Percentiles rank a stretch among this genome's conserved stretches.
These are phyloP conservation scores for Theileria equi DNA, from an alignment of 169 alveolate genomes.

Conservation along the genomic window DNA sequence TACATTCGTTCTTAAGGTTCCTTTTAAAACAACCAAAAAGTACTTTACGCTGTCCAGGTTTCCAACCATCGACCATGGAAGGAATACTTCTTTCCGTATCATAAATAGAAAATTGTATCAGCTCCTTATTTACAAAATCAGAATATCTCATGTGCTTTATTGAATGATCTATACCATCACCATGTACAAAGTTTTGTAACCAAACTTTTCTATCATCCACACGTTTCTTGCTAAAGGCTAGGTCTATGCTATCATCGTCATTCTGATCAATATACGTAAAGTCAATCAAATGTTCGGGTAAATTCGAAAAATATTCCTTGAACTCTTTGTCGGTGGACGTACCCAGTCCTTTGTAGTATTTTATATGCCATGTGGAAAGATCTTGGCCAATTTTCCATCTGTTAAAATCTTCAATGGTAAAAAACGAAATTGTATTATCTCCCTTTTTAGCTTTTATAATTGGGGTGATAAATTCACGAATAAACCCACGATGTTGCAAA, in stretches of 20 bases:
- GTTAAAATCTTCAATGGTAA: constrained; percentile 97
- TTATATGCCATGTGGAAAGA: constrained; percentile 91
- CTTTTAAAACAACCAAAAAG: constrained; percentile 95
- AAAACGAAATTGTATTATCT: constrained; percentile 89
- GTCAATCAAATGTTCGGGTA: constrained; percentile 88
- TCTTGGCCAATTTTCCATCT: constrained; percentile 88
- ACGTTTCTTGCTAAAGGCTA: constrained; percentile 96
- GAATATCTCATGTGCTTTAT: constrained; percentile 78
- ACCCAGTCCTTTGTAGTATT: constrained; percentile 99
- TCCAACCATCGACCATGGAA: constrained; percentile 95
- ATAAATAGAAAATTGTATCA: constrained; percentile 95
- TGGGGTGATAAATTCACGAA: constrained; percentile 98
- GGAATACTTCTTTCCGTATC: constrained; percentile 98
- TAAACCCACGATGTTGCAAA: constrained; percentile 91
- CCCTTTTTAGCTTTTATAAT: constrained; percentile 89
- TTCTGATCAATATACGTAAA: constrained; percentile 83
- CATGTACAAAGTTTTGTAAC: constrained; percentile 72
- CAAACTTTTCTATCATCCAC: constrained; percentile 97
- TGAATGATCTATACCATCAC: constrained; percentile 72
- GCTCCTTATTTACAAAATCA: constrained; percentile 97
- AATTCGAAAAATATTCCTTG: constrained; percentile 96
- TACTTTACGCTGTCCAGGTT: constrained; percentile 99
- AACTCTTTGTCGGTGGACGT: constrained; percentile 98
- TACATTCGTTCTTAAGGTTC: constrained; percentile 91
- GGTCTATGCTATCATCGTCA: constrained; percentile 94